phyloP scores from a whole-genome alignment of 225 moss, liverwort and hornwort genomes.

The Bryoerythrophyllum caledonicum region DNA sequence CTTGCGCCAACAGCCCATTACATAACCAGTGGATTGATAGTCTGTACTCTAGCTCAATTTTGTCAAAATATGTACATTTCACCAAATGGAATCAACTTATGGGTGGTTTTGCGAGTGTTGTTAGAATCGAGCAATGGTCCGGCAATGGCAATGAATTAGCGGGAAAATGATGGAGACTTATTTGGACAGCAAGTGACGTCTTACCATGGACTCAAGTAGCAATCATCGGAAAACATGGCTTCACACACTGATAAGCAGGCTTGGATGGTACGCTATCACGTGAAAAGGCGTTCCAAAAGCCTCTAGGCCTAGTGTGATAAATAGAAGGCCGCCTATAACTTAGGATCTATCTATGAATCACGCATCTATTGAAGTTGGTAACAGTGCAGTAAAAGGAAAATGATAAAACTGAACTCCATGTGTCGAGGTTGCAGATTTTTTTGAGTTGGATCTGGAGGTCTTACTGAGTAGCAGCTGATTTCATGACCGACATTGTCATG shows the following conservation, averaged over 20 bases:
- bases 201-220: background rate
- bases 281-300: background rate
- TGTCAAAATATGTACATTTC: conserved; percentile 28
- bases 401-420: background rate
- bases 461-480: background rate
- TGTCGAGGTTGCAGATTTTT: background rate
- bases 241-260: background rate
- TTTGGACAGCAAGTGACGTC: background rate
- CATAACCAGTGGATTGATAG: background rate
- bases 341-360: background rate
- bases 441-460: background rate
- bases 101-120: background rate
- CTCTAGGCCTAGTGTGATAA: background rate
- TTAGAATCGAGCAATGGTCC: background rate
- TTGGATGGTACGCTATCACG: background rate
- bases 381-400: background rate
- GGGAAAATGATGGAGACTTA: background rate
- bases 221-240: background rate
- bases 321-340: background rate
- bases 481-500: background rate
- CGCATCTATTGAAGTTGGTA: background rate
- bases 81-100: background rate
- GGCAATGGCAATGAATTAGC: background rate
- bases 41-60: conserved; percentile 14
- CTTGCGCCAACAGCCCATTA: conserved; percentile 56